Evolutionary conservation across 129 eudicot species (phyloP), one percentile per base, ranked within the genome.

Genomic region (Deinandra increscens): DNA sequence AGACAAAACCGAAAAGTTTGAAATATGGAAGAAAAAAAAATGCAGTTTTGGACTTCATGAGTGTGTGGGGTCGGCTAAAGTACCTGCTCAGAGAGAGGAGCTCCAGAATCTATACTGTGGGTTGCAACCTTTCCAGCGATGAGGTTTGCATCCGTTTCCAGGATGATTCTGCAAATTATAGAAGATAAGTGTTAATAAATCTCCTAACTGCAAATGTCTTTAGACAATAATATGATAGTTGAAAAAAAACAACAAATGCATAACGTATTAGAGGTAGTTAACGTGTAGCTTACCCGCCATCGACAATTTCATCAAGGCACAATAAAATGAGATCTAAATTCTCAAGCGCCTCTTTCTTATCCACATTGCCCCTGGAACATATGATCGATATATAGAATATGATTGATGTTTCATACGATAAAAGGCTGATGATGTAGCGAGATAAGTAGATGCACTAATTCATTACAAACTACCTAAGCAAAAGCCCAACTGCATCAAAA

Each of bases 51-150:
- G 31, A 19, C 5, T 1, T 18, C 5, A 4, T 11, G 62, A 0
- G 60, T 6, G 34, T 4, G 33, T 23, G 55, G 13, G 55, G 4
- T 10, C 29, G 15, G 19, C 33, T 37, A 43, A 11, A 13, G 41
- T 71, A 91, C 96, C 97, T 91, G 97, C 69, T 91, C 97, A 29
- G 97, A 83, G 20, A 91, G 75, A 72, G 97, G 90, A 62, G 97
- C 96, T 70, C 88, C 90, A 64, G 90, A 73, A 71, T 84, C 97
- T 41, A 81, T 33, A 50, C 86, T 87, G 75, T 91, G 85, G 55
- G 80, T 78, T 37, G 92, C 90, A 83, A 91, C 96, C 84, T 91
- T 91, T 38, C 82, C 87, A 9, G 96, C 92, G 48, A 88, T 88
- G 44, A 79, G 84, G 74, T 67, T 85, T 29, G 93, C 96, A 78